These are phyloP conservation scores for Parastagonospora nodorum DNA, from an alignment of 2,329 filamentous ascomycete genomes.

Conservation along the genomic window DNA sequence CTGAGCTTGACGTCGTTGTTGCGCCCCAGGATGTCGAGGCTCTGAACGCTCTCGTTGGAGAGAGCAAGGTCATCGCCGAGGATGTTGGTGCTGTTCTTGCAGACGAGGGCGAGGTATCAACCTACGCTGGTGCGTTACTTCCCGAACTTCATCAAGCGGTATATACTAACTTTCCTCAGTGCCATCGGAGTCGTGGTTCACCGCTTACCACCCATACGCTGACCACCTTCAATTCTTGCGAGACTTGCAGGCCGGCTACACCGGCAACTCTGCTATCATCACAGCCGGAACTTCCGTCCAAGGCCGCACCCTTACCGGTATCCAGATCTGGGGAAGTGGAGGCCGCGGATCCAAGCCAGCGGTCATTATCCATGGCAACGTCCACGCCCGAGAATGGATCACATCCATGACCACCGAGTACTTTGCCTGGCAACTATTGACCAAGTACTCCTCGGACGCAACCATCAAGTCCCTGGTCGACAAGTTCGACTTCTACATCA, in stretches of 20 bases:
- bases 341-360: conserved; percentile 46
- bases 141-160: neutral
- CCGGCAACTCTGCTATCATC: conserved; percentile 40
- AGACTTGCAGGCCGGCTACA: conserved; percentile 40
- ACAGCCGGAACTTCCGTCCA: conserved; percentile 40
- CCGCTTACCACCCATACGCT: conserved; percentile 43
- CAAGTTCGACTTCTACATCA: conserved; percentile 46
- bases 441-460: conserved; percentile 39
- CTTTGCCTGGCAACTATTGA: conserved; percentile 43
- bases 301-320: conserved; percentile 40
- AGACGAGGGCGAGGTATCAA: conserved; percentile 35
- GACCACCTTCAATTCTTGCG: conserved; percentile 41
- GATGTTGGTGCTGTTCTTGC: conserved; percentile 41
- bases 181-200: conserved; percentile 44
- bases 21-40: conserved; percentile 40
- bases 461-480: conserved; percentile 41
- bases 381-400: conserved; percentile 45
- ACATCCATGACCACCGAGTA: conserved; percentile 26
- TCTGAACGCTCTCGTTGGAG: conserved; percentile 30
- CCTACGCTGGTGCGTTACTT: conserved; percentile 34
- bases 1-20: conserved; percentile 42
- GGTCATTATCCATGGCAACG: conserved; percentile 42
- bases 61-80: conserved; percentile 38
- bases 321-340: conserved; percentile 46
- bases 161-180: conserved; percentile 19